phyloP scores from a whole-genome alignment of 2,329 filamentous ascomycete species.

The Colletotrichum australisinense region DNA sequence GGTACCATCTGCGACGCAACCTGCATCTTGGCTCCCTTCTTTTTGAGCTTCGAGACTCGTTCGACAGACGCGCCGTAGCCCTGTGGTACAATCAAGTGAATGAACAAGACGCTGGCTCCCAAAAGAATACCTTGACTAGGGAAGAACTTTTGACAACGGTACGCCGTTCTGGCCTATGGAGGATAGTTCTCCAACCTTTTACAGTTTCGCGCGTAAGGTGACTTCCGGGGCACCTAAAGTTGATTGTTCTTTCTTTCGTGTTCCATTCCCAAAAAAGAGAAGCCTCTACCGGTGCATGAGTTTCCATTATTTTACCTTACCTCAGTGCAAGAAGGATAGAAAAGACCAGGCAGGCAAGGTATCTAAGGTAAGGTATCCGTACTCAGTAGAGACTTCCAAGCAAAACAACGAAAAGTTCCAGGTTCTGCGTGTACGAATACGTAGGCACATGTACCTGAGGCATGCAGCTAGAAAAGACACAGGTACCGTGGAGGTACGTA shows the following conservation, averaged over 20 bases:
- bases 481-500: not conserved
- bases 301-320: not conserved
- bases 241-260: not conserved
- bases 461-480: not conserved
- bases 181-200: not conserved
- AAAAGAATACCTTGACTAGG: not conserved
- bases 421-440: not conserved
- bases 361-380: too few relatives aligned
- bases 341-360: not conserved
- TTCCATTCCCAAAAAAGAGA: not conserved
- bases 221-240: not conserved
- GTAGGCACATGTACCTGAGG: not conserved
- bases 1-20: not conserved
- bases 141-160: not conserved
- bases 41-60: not conserved
- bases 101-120: not conserved
- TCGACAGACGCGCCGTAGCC: not conserved
- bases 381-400: too few relatives aligned
- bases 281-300: not conserved
- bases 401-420: not conserved
- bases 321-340: not conserved
- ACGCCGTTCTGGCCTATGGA: not conserved
- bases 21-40: not conserved
- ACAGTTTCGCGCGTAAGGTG: too few relatives aligned
- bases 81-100: not conserved